These are phyloP conservation scores for Plantago lanceolata DNA, from an alignment of 305 asterid species.

Conservation along the genomic window DNA sequence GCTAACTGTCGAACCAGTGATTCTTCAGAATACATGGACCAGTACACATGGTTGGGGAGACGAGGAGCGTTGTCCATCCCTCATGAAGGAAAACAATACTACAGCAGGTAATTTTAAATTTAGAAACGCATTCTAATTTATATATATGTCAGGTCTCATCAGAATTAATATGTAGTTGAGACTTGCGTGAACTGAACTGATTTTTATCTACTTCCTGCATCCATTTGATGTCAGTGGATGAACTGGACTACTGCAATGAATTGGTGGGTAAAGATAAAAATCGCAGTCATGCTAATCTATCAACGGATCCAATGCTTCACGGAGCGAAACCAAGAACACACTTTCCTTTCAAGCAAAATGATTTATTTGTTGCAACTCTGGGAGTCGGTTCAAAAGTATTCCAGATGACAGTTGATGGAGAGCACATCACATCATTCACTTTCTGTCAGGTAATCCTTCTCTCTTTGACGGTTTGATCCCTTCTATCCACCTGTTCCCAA, in stretches of 20 bases:
- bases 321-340: constrained; percentile 61
- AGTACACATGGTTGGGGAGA: constrained; percentile 90
- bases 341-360: constrained; percentile 86
- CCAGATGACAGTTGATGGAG: constrained; percentile 96
- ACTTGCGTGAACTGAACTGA: neutral
- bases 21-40: constrained; percentile 94
- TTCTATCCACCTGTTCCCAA: neutral
- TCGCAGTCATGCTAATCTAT: constrained; percentile 39
- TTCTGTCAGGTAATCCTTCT: constrained; percentile 63
- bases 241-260: constrained; percentile 81
- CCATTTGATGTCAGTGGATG: constrained; percentile 57
- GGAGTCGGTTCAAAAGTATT: constrained; percentile 91
- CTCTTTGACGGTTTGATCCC: constrained; percentile 11
- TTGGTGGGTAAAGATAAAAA: constrained; percentile 69
- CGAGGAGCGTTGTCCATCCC: constrained; percentile 86
- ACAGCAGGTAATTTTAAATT: constrained; percentile 50
- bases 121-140: neutral
- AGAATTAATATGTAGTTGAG: no score
- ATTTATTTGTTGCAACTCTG: constrained; percentile 78
- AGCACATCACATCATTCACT: constrained; percentile 82
- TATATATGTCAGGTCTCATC: no score
- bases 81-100: constrained; percentile 49
- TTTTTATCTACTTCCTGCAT: constrained; percentile 12
- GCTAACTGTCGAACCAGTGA: constrained; percentile 86
- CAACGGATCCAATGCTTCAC: constrained; percentile 43